phyloP scores from a whole-genome alignment of 1,284 basidiomycete genomes.

The Fomitiporia mediterranea region DNA sequence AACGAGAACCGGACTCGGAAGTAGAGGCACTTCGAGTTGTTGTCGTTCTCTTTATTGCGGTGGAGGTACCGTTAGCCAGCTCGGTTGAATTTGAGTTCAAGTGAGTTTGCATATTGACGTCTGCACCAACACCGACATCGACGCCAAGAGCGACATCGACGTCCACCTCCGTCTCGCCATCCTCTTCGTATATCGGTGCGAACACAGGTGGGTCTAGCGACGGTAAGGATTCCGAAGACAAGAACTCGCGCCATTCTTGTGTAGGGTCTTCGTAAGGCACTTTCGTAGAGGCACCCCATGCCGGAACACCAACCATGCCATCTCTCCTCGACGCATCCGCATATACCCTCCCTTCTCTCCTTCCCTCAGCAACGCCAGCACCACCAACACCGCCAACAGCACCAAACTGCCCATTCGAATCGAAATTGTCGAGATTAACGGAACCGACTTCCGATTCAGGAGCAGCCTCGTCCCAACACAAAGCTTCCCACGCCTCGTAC shows the following conservation, averaged over 20 bases:
- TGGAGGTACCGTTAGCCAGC: not conserved
- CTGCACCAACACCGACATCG: not conserved
- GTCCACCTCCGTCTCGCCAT: not conserved
- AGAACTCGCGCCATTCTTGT: not conserved
- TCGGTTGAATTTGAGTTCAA: not conserved
- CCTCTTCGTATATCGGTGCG: not conserved
- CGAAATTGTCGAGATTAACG: not conserved
- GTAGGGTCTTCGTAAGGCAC: too few relatives aligned
- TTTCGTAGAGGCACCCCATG: too few relatives aligned
- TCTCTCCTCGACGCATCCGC: too few relatives aligned
- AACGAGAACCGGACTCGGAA: too few relatives aligned
- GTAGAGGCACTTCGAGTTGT: too few relatives aligned
- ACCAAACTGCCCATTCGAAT: not conserved
- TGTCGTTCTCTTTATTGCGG: too few relatives aligned
- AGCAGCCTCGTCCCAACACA: slow-evolving; percentile 14
- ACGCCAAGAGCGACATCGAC: not conserved
- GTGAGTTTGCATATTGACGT: not conserved
- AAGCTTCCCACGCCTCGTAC: not conserved
- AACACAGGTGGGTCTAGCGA: not conserved
- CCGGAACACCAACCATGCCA: too few relatives aligned
- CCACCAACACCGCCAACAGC: not conserved
- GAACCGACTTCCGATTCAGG: not conserved
- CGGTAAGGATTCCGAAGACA: not conserved
- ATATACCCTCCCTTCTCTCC: not conserved
- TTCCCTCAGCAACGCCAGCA: too few relatives aligned